Base-by-base conservation (phyloP, 2,329 filamentous ascomycete species). In the Pseudodiploospora longispora region DNA sequence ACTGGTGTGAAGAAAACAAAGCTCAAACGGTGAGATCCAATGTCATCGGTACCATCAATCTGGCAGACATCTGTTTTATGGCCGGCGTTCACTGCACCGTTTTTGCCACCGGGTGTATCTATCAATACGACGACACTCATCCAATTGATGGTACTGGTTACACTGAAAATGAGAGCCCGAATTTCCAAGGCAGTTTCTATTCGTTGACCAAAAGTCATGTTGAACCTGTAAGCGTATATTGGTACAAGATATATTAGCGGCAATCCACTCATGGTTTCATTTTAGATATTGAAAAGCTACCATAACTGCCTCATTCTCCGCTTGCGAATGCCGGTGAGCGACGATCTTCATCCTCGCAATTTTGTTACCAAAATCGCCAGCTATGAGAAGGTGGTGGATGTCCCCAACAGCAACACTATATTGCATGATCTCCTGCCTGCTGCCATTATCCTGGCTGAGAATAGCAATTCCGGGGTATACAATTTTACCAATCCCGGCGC, bases 401-500 rank as follows among this genome's bases (percentile, higher is more conserved):
- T 85, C 40, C 80, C 79, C 48, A 84, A 85, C 64, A 82, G 77
- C 62, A 81, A 83, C 67, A 80, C 78, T 37, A 76, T 85, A 52
- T 71, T 85, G 37, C 70, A 74, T 50, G 78, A 83, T 55, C 74
- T 85, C 39, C 69, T 85, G 19, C 81, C 81, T 8, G 72, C 74
- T 9, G 74, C 77, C 2, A 69, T 83, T 48, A 58, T 80, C 38
- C 64, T 83, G 51, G 75, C 80, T 29, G 75, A 82, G 59, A 70
- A 81, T 62, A 64, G 67, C 35, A 80, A 83, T 36, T 76, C 72
- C 1, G 81, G 81, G 12, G 67, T 85, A 52, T 83, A 80, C 64
- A 85, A 85, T 66, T 83, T 84, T 60, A 83, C 80, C 48, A 85
- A 84, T 63, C 81, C 81, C 1, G 81, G 80, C 9, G 76, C 78